Evolutionary conservation across 2,329 filamentous ascomycete species (phyloP).

Genomic region (Alternaria panax): DNA sequence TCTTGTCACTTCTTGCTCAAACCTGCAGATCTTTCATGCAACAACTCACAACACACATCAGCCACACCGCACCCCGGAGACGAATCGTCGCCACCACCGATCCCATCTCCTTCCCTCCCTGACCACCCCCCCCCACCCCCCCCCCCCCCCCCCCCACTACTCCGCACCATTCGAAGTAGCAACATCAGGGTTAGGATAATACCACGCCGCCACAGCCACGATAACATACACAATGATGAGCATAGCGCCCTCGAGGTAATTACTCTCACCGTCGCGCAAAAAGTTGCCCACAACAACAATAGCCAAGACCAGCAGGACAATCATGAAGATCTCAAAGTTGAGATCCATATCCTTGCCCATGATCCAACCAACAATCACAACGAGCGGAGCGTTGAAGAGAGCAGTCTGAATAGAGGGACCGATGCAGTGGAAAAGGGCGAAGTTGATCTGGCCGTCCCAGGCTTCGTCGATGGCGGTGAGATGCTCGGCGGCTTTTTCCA

Average conservation of each 20-base stretch:
- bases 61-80: background rate
- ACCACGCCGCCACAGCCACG: constrained; percentile 67
- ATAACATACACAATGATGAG: constrained; percentile 74
- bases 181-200: constrained; percentile 63
- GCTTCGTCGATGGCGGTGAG: constrained; percentile 85
- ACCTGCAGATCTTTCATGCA: background rate
- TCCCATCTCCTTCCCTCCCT: too few species aligned
- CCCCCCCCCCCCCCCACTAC: background rate
- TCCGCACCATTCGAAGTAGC: constrained; percentile 34
- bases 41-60: background rate
- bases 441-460: constrained; percentile 82
- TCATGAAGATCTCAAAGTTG: constrained; percentile 87
- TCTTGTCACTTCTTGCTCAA: too few species aligned
- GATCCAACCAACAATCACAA: constrained; percentile 84
- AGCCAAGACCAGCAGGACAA: constrained; percentile 79
- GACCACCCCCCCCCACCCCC: accelerated
- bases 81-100: too few species aligned
- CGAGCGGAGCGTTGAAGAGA: constrained; percentile 83
- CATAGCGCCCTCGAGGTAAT: constrained; percentile 86
- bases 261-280: constrained; percentile 84
- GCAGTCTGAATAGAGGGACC: constrained; percentile 89
- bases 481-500: constrained; percentile 88
- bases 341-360: constrained; percentile 74
- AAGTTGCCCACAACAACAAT: constrained; percentile 90
- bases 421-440: constrained; percentile 83